Conservation (phyloP, 139 green algal genomes). For the Closterium sp. region DNA sequence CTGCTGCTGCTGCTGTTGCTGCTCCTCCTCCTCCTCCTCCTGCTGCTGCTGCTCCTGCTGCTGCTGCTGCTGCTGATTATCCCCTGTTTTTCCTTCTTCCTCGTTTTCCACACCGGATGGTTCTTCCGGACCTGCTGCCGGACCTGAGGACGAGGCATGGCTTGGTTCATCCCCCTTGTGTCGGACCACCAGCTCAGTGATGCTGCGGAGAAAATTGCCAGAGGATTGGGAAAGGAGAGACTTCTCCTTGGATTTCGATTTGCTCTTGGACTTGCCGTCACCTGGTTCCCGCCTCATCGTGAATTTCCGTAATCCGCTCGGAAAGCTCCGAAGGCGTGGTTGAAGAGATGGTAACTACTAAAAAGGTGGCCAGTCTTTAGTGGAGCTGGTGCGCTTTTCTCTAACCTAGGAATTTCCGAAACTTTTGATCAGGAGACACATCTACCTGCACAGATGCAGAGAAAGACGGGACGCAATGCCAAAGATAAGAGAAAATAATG, state of each 20-base stretch:
- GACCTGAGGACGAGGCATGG: neutral
- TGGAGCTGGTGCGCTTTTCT: neutral
- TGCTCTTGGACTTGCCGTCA: neutral
- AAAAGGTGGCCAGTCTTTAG: no score
- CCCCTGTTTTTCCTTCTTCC: neutral
- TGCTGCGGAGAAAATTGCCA: neutral
- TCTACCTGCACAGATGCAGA: neutral
- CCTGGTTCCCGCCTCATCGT: neutral
- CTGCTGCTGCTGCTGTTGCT: no score
- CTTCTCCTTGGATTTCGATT: neutral
- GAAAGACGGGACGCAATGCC: no score
- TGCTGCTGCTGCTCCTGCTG: no score
- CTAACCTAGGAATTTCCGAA: neutral
- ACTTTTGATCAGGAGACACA: neutral
- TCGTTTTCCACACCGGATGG: neutral
- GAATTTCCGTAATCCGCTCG: neutral
- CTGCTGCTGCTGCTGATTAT: neutral
- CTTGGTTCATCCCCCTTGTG: neutral
- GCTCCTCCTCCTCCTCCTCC: no score
- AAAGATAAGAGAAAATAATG: no score
- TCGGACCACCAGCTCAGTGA: neutral
- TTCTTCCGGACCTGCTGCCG: neutral
- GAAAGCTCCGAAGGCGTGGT: neutral
- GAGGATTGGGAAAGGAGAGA: neutral
- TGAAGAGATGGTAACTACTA: no score